These are phyloP conservation scores for Microsporum audouinii DNA, from an alignment of 2,329 filamentous ascomycete genomes.

Conservation along the genomic window DNA sequence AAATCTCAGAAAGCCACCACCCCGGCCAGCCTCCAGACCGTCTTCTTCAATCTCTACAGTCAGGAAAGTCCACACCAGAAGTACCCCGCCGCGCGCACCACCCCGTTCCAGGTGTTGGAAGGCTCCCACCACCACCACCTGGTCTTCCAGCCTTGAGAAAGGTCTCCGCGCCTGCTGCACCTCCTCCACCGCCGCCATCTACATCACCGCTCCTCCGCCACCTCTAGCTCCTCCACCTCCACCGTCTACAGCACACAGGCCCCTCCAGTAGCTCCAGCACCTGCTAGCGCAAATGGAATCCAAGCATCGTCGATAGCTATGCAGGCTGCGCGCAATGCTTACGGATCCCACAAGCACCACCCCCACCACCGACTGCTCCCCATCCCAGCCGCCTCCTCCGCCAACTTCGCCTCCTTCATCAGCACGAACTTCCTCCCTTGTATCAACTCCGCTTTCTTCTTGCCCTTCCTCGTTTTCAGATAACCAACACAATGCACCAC, in stretches of 20 bases:
- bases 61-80: slow-evolving; percentile 39
- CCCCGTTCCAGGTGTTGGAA: slow-evolving; percentile 45
- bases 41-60: slow-evolving; percentile 48
- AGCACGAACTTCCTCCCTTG: slow-evolving; percentile 28
- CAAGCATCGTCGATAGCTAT: slow-evolving; percentile 43
- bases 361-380: slow-evolving; percentile 27
- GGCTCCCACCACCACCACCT: slow-evolving; percentile 47
- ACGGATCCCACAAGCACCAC: slow-evolving; percentile 38
- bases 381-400: slow-evolving; percentile 31
- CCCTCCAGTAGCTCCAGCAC: slow-evolving; percentile 29
- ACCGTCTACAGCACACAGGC: slow-evolving; percentile 17
- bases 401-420: slow-evolving; percentile 38
- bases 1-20: slow-evolving; percentile 48
- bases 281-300: slow-evolving; percentile 29
- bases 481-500: slow-evolving; percentile 24
- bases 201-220: slow-evolving; percentile 30
- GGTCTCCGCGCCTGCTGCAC: slow-evolving; percentile 41
- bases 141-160: slow-evolving; percentile 38
- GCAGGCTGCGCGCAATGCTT: slow-evolving; percentile 49
- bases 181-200: slow-evolving; percentile 33
- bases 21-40: slow-evolving; percentile 43
- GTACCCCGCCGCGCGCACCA: slow-evolving; percentile 48
- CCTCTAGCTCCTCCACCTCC: slow-evolving; percentile 30
- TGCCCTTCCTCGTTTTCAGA: slow-evolving; percentile 29
- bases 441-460: slow-evolving; percentile 29